Base-by-base conservation (phyloP, 2,329 filamentous ascomycete genomes). In the Fusarium verrucosum region DNA sequence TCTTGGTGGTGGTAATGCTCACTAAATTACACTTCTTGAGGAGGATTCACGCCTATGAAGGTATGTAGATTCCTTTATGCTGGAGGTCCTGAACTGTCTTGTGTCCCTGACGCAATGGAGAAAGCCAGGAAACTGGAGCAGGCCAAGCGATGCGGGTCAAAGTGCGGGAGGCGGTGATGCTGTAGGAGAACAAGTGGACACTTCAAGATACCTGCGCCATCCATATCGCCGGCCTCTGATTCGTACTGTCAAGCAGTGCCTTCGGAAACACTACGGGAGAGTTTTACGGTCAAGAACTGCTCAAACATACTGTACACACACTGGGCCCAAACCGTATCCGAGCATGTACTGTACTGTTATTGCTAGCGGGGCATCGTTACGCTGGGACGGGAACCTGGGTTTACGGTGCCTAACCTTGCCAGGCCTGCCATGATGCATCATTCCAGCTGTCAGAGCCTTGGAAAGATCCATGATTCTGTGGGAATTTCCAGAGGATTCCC, bases 51-150 rank as follows among this genome's bases (percentile, higher is more conserved):
- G 35, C 22, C 19, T 26, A 51, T 58, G 44, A 30, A 64, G 46
- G 41, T 32, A 53, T 50, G 51, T 63, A n/a, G n/a, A n/a, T n/a
- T n/a, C n/a, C n/a, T n/a, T 50, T 28, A 61, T 42, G 30, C 22
- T 54, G 25, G 19, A 43, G 14, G 55, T 35, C 23, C 17, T 60
- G 28, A 49, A 45, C 40, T 23, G 35, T 52, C 37, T 45, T 57
- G 23, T 36, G 58, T 53, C 61, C 50, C 65, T 68, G 65, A 68
- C 62, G 62, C 65, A 69, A 67, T 68, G 54, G 62, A 56, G 46
- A 50, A 49, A 53, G 50, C 49, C 46, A 55, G 26, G 54, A 44
- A 64, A 50, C 43, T 50, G 14, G 33, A 56, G 63, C 51, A 54
- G 67, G 49, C 63, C 58, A 50, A 52, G 28, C 52, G 37, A 49